A percentile compares a stretch with the other conserved stretches of the same genome.
Evolutionary conservation across 2,329 filamentous ascomycete genomes (phyloP).

Genomic region (Gremmenia infestans): DNA sequence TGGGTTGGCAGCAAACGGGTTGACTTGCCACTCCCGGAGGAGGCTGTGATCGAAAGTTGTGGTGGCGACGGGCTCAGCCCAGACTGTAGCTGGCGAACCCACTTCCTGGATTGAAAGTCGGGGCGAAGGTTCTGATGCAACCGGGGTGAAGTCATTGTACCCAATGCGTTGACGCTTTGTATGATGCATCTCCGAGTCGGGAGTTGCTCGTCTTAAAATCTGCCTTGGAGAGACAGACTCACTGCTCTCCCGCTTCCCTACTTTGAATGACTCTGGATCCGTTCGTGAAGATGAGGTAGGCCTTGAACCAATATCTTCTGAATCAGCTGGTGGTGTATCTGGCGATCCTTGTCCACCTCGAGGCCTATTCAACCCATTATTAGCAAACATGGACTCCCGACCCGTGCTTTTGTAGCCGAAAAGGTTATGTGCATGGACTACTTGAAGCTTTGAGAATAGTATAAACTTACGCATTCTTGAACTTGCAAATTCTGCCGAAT

Average conservation of each 20-base stretch:
- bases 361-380: constrained; percentile 31
- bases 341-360: constrained; percentile 32
- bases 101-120: constrained; percentile 19
- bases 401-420: no score
- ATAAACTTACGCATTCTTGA: constrained; percentile 72
- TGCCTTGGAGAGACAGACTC: constrained; percentile 27
- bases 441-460: no score
- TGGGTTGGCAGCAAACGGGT: constrained; percentile 49
- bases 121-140: constrained; percentile 29
- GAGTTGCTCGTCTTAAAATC: constrained; percentile 21
- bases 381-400: constrained; percentile 29
- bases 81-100: constrained; percentile 19
- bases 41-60: constrained; percentile 15
- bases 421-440: no score
- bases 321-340: constrained; percentile 31
- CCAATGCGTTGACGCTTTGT: constrained; percentile 29
- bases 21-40: constrained; percentile 31
- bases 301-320: constrained; percentile 25
- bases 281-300: constrained; percentile 25
- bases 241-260: constrained; percentile 24
- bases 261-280: constrained; percentile 26
- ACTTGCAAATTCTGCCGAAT: constrained; percentile 79
- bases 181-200: constrained; percentile 26
- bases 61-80: constrained; percentile 15
- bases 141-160: constrained; percentile 29